phyloP scores from a whole-genome alignment of 116 monocot genomes.

The Dioscorea cayenensis region DNA sequence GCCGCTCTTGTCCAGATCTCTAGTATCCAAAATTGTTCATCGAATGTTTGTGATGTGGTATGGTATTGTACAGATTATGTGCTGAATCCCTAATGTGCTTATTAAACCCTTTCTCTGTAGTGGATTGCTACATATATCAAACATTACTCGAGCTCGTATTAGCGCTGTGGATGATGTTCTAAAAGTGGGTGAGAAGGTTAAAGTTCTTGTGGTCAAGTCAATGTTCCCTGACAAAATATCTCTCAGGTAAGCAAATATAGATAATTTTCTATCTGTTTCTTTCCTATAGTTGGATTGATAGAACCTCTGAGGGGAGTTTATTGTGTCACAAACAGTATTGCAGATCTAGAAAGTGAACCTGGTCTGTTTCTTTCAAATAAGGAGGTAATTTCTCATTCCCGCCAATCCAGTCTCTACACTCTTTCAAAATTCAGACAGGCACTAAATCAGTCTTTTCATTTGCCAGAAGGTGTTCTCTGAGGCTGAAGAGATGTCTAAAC shows the following conservation, averaged over 20 bases:
- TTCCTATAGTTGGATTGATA: not conserved
- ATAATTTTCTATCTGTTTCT: not conserved
- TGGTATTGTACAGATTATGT: no score
- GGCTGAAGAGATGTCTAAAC: slow-evolving; percentile 76
- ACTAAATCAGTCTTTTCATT: not conserved
- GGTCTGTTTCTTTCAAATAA: slow-evolving; percentile 82
- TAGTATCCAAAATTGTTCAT: no score
- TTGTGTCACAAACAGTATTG: slow-evolving; percentile 51
- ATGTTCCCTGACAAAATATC: slow-evolving; percentile 82
- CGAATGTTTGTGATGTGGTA: no score
- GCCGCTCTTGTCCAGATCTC: no score
- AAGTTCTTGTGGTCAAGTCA: slow-evolving; percentile 88
- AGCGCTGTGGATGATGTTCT: slow-evolving; percentile 55
- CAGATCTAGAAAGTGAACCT: slow-evolving; percentile 83
- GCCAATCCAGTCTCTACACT: not conserved
- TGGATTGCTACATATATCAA: slow-evolving; percentile 90
- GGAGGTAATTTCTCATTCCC: slow-evolving; percentile 33
- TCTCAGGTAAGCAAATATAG: slow-evolving; percentile 47
- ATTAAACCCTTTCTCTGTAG: slow-evolving; percentile 30
- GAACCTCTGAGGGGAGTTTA: slow-evolving; percentile 3
- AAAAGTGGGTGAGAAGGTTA: slow-evolving; percentile 79
- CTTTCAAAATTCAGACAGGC: no score
- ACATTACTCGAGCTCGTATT: slow-evolving; percentile 51
- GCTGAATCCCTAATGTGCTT: no score
- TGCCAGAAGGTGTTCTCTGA: slow-evolving; percentile 74